phyloP scores from a whole-genome alignment of 2,329 filamentous ascomycete species.

The Xylariomycetidae sp. region DNA sequence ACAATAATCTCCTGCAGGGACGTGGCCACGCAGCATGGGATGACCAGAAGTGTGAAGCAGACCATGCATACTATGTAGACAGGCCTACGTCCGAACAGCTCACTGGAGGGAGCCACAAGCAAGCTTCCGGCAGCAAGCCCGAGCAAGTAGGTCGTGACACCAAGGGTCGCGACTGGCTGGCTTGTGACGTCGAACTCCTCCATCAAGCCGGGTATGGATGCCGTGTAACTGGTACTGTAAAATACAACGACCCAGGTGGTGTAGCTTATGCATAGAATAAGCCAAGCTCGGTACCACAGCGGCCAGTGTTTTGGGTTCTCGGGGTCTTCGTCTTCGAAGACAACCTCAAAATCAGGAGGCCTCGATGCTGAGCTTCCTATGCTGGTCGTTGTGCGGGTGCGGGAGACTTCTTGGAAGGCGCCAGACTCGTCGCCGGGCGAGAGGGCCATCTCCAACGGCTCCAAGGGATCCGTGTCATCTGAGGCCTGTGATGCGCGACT shows the following conservation, averaged over 20 bases:
- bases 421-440: conserved; percentile 14
- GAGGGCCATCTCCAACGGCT: conserved; percentile 20
- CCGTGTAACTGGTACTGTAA: conserved; percentile 76
- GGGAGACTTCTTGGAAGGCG: conserved; percentile 37
- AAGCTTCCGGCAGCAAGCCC: conserved; percentile 70
- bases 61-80: conserved; percentile 65
- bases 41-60: conserved; percentile 62
- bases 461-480: conserved; percentile 19
- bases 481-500: conserved; percentile 19
- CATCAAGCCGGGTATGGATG: conserved; percentile 64
- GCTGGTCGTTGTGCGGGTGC: conserved; percentile 37
- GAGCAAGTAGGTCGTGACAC: conserved; percentile 73
- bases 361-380: conserved; percentile 38
- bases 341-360: conserved; percentile 64
- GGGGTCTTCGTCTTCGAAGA: conserved; percentile 60
- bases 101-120: conserved; percentile 68
- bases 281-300: conserved; percentile 40
- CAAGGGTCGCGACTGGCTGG: conserved; percentile 63
- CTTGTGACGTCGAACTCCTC: conserved; percentile 57
- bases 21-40: conserved; percentile 67
- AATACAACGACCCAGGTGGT: conserved; percentile 54
- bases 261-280: conserved; percentile 40
- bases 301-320: conserved; percentile 68
- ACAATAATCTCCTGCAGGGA: conserved; percentile 66
- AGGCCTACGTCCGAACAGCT: conserved; percentile 63